A percentile compares a stretch with the other conserved stretches of the same genome.
These are phyloP conservation scores for Alloascoidea africana DNA, from an alignment of 805 yeast genomes.

Conservation along the genomic window DNA sequence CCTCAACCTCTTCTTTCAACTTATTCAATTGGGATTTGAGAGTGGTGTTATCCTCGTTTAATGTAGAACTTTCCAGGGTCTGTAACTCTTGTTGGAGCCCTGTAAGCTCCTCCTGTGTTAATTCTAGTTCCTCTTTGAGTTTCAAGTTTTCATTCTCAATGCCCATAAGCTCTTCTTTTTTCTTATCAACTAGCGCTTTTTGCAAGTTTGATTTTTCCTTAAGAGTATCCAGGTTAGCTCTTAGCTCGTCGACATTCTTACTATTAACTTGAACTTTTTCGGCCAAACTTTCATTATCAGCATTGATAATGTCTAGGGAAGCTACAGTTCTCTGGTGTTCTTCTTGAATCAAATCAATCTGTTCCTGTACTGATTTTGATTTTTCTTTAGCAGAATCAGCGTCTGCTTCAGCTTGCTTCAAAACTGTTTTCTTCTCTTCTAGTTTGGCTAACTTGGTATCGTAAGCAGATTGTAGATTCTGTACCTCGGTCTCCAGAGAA, in stretches of 20 bases:
- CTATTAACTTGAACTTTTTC: conserved; percentile 33
- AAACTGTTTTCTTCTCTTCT: not conserved
- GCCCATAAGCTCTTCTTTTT: conserved; percentile 54
- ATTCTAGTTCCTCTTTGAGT: conserved; percentile 1
- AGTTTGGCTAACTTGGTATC: not conserved
- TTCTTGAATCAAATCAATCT: not conserved
- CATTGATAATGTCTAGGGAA: not conserved
- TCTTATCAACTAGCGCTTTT: conserved; percentile 46
- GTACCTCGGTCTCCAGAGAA: conserved; percentile 66
- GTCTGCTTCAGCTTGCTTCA: not conserved
- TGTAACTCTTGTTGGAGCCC: conserved; percentile 17
- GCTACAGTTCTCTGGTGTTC: not conserved
- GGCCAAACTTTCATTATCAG: not conserved
- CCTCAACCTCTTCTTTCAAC: conserved; percentile 37
- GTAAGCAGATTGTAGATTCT: conserved; percentile 41
- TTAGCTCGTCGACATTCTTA: conserved; percentile 46
- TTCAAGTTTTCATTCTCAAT: conserved; percentile 29
- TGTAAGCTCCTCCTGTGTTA: not conserved
- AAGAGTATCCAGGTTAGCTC: conserved; percentile 35
- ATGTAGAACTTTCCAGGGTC: conserved; percentile 44
- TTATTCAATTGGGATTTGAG: conserved; percentile 39
- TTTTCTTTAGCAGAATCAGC: not conserved
- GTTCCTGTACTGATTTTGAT: not conserved
- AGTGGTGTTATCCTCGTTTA: conserved; percentile 50
- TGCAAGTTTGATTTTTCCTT: conserved; percentile 45